phyloP scores from a whole-genome alignment of 2,329 filamentous ascomycete species.

The Dactylellina haptotyla region DNA sequence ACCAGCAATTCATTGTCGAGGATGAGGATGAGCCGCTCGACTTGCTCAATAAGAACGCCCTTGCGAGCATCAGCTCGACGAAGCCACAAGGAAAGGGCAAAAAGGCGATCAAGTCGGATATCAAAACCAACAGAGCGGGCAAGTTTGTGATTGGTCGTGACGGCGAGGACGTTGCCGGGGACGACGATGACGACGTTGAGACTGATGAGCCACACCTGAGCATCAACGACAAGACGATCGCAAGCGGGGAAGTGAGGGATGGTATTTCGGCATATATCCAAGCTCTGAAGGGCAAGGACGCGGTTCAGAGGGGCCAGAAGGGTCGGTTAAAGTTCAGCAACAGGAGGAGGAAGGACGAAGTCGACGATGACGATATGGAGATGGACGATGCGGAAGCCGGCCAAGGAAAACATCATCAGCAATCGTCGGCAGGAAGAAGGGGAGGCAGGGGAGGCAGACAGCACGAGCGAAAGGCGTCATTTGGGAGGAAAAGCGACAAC shows the following conservation, averaged over 20 bases:
- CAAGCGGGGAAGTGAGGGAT: constrained; percentile 63
- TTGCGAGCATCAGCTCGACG: constrained; percentile 92
- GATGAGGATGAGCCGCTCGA: constrained; percentile 95
- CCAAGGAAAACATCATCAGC: constrained; percentile 64
- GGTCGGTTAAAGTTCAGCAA: constrained; percentile 79
- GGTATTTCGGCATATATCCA: constrained; percentile 76
- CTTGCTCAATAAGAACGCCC: constrained; percentile 84
- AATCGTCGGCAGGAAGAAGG: constrained; percentile 69
- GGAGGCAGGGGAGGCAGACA: constrained; percentile 60
- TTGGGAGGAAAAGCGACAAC: constrained; percentile 46
- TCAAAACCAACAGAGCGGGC: constrained; percentile 78
- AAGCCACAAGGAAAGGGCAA: constrained; percentile 75
- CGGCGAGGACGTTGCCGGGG: constrained; percentile 62
- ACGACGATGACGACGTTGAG: constrained; percentile 60
- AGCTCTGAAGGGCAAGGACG: constrained; percentile 74
- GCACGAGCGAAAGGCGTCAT: constrained; percentile 54
- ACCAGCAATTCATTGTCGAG: constrained; percentile 85
- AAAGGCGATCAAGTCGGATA: constrained; percentile 67
- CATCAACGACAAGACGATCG: constrained; percentile 64
- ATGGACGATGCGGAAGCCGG: constrained; percentile 66
- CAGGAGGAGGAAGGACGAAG: constrained; percentile 65
- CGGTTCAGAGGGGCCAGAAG: constrained; percentile 71
- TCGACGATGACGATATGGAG: constrained; percentile 63
- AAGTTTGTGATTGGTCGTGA: constrained; percentile 78
- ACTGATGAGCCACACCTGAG: constrained; percentile 73